Percentiles rank a stretch among this genome's conserved stretches.
Evolutionary conservation across 192 early-diverging fungal genomes (phyloP).

Genomic region (Coemansia sp.): DNA sequence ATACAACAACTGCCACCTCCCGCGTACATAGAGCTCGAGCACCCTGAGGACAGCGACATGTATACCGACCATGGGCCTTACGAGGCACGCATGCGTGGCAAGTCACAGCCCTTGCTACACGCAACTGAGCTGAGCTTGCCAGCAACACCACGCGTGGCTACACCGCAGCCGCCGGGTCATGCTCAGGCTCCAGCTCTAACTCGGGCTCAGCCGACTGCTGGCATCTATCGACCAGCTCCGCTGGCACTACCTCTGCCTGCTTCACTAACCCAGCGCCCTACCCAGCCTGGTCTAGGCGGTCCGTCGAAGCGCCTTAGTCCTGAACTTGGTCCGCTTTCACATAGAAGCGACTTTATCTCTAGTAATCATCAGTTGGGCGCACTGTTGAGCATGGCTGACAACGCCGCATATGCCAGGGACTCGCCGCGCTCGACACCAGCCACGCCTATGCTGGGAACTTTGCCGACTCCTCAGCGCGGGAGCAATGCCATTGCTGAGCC

Average conservation of each 20-base stretch:
- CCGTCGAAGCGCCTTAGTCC: slow-evolving; percentile 17
- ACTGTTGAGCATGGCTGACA: slow-evolving; percentile 31
- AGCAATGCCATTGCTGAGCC: not conserved
- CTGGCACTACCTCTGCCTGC: not conserved
- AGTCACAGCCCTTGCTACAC: slow-evolving; percentile 37
- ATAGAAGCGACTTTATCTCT: slow-evolving; percentile 39
- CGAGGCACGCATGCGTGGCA: slow-evolving; percentile 25
- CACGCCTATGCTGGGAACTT: slow-evolving; percentile 25
- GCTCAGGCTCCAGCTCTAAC: not conserved
- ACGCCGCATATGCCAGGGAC: not conserved
- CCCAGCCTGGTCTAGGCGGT: not conserved
- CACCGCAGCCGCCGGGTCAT: slow-evolving; percentile 25
- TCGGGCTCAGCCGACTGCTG: not conserved
- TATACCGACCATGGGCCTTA: not conserved
- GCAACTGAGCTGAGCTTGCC: slow-evolving; percentile 12
- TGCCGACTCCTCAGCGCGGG: slow-evolving; percentile 2
- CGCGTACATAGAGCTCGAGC: not conserved
- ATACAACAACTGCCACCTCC: not conserved
- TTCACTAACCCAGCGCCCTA: not conserved
- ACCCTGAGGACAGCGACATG: not conserved
- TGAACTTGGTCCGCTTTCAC: slow-evolving; percentile 30
- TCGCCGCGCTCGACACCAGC: slow-evolving; percentile 44
- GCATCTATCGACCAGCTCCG: slow-evolving; percentile 1
- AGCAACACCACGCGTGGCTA: slow-evolving; percentile 19
- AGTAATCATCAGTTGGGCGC: slow-evolving; percentile 28